Percentiles rank a stretch among this genome's conserved stretches.
Conservation (phyloP, 441 rosid species). For the Gossypium schwendimanii region DNA sequence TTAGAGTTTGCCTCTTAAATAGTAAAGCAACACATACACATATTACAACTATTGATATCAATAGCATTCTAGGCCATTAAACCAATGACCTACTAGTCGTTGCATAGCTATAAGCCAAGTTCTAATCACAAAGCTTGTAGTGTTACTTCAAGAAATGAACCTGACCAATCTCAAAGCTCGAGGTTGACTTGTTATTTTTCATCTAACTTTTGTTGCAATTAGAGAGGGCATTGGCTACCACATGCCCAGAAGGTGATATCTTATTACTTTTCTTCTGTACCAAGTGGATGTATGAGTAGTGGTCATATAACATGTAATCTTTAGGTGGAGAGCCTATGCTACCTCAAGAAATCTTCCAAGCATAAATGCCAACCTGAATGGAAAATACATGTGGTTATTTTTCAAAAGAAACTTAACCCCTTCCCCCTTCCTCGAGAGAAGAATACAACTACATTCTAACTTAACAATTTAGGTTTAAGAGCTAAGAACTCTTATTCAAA, state of each 20-base stretch:
- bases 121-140: constrained; percentile 62
- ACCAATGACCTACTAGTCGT: constrained; percentile 41
- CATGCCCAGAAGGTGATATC: constrained; percentile 38
- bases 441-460: background rate
- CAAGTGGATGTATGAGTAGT: constrained; percentile 73
- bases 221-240: constrained; percentile 32
- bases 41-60: constrained; percentile 86
- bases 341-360: constrained; percentile 74
- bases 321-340: constrained; percentile 81
- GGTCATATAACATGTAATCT: constrained; percentile 80
- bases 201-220: constrained; percentile 30
- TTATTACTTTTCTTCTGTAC: constrained; percentile 66
- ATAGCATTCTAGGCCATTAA: constrained; percentile 84
- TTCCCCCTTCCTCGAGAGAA: too few relatives aligned
- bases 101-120: constrained; percentile 43
- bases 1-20: constrained; percentile 46
- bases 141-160: constrained; percentile 13
- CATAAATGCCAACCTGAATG: constrained; percentile 68
- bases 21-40: constrained; percentile 93
- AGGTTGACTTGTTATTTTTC: constrained; percentile 26
- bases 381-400: background rate
- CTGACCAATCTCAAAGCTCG: constrained; percentile 45
- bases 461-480: background rate
- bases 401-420: background rate
- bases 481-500: background rate